Percentiles rank a stretch among this genome's conserved stretches.
Evolutionary conservation across 1,139 yeast species (phyloP).

Genomic region (Candida sojae): DNA sequence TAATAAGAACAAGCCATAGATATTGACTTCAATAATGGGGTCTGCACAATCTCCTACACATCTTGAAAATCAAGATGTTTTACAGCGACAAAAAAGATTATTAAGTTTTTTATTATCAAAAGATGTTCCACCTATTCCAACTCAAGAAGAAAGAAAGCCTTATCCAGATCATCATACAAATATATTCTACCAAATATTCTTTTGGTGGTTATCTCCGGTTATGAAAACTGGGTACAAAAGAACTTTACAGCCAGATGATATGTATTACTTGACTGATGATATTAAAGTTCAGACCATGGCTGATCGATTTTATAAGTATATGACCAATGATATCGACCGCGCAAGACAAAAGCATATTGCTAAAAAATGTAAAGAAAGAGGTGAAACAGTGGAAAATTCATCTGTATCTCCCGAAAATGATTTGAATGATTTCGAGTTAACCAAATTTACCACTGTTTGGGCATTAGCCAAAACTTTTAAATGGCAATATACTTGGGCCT

Average conservation of each 20-base stretch:
- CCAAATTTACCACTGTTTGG: conserved; percentile 20
- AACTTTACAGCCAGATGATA: conserved; percentile 48
- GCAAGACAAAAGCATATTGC: conserved; percentile 21
- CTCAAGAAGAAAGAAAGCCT: conserved; percentile 38
- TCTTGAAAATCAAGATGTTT: conserved; percentile 12
- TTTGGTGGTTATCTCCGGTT: conserved; percentile 54
- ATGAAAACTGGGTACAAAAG: conserved; percentile 53
- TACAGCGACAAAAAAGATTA: conserved; percentile 30
- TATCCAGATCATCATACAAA: conserved; percentile 38
- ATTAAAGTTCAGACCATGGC: conserved; percentile 41
- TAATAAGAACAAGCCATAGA: too few species aligned
- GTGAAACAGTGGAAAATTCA: conserved; percentile 24
- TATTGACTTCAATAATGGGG: background rate
- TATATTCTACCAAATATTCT: conserved; percentile 40
- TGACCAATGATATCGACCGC: conserved; percentile 21
- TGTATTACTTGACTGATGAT: conserved; percentile 40
- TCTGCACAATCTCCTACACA: background rate
- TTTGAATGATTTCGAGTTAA: conserved; percentile 21
- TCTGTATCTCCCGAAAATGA: conserved; percentile 24
- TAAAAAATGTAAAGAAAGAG: conserved; percentile 22
- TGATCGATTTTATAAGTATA: conserved; percentile 24
- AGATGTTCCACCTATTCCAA: conserved; percentile 39
- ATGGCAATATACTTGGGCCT: conserved; percentile 47
- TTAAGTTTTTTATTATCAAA: conserved; percentile 32
- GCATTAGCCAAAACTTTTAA: conserved; percentile 61